Evolutionary conservation across 306 rosid species (phyloP).

Genomic region (Vigna trinervia): DNA sequence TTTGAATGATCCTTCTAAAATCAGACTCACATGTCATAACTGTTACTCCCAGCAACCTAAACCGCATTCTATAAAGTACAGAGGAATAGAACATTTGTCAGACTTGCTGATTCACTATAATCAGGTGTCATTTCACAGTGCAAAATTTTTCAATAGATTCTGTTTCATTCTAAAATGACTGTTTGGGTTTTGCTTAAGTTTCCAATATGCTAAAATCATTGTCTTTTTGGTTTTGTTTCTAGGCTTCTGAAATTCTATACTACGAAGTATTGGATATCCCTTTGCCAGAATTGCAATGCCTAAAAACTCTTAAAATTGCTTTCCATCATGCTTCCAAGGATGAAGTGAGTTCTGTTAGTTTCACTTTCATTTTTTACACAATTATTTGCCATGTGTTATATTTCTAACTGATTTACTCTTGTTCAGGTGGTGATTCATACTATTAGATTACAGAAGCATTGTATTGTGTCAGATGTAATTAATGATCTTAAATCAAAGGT

Average conservation of each 20-base stretch:
- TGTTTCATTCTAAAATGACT: constrained; percentile 11
- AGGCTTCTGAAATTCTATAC: constrained; percentile 76
- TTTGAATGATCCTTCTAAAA: constrained; percentile 74
- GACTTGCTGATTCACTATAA: constrained; percentile 85
- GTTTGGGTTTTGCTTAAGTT: neutral
- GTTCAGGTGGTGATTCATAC: constrained; percentile 77
- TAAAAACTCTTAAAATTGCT: constrained; percentile 78
- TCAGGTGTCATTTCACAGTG: constrained; percentile 58
- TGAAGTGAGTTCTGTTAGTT: constrained; percentile 58
- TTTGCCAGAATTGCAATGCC: constrained; percentile 80
- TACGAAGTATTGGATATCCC: constrained; percentile 88
- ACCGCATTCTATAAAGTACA: constrained; percentile 42
- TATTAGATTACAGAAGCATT: constrained; percentile 78
- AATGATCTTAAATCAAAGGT: constrained; percentile 76
- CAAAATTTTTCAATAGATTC: neutral
- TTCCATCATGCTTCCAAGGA: constrained; percentile 81
- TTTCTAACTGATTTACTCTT: constrained; percentile 24
- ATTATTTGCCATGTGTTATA: constrained; percentile 4
- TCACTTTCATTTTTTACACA: neutral
- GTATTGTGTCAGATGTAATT: constrained; percentile 80
- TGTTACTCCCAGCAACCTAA: constrained; percentile 58
- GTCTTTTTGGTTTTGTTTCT: constrained; percentile 15
- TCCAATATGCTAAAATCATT: constrained; percentile 14
- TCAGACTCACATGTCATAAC: constrained; percentile 82
- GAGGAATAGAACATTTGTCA: constrained; percentile 75